phyloP scores from a whole-genome alignment of 371 early-diverging fungal genomes.

The Dichotomocladium elegans region DNA sequence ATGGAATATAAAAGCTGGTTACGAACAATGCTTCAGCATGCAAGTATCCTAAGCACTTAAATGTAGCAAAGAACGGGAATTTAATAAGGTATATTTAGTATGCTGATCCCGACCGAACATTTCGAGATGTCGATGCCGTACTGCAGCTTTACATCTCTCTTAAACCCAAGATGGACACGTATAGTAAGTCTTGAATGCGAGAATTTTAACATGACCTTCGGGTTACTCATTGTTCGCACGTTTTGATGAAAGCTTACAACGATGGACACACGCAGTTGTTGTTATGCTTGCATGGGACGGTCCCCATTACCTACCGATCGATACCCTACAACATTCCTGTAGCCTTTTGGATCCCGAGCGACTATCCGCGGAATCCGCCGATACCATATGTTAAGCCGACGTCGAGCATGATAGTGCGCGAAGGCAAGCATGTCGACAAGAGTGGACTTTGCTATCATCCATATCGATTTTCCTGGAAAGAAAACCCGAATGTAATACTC shows the following conservation, averaged over 20 bases:
- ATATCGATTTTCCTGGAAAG: constrained; percentile 62
- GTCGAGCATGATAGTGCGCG: constrained; percentile 77
- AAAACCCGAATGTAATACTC: constrained; percentile 44
- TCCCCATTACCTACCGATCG: constrained; percentile 80
- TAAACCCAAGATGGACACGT: constrained; percentile 68
- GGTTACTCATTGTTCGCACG: no score
- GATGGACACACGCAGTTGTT: constrained; percentile 69
- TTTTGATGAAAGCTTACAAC: constrained; percentile 60
- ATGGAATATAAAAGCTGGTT: constrained; percentile 25
- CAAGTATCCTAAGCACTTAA: constrained; percentile 7
- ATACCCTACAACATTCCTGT: constrained; percentile 92
- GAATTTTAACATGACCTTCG: no score
- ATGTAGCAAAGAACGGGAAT: no score
- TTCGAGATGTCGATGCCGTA: constrained; percentile 67
- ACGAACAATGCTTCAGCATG: constrained; percentile 26
- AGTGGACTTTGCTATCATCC: constrained; percentile 83
- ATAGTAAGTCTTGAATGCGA: constrained; percentile 56
- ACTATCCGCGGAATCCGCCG: constrained; percentile 80
- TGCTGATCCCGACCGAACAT: constrained; percentile 60
- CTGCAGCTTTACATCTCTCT: constrained; percentile 61
- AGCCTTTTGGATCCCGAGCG: constrained; percentile 82
- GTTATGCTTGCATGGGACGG: constrained; percentile 81
- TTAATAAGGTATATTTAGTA: constrained; percentile 45
- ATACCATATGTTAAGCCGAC: constrained; percentile 87
- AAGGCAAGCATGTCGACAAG: constrained; percentile 79